Evolutionary conservation across 805 yeast genomes (phyloP).

Genomic region (Metschnikowia gruessii): DNA sequence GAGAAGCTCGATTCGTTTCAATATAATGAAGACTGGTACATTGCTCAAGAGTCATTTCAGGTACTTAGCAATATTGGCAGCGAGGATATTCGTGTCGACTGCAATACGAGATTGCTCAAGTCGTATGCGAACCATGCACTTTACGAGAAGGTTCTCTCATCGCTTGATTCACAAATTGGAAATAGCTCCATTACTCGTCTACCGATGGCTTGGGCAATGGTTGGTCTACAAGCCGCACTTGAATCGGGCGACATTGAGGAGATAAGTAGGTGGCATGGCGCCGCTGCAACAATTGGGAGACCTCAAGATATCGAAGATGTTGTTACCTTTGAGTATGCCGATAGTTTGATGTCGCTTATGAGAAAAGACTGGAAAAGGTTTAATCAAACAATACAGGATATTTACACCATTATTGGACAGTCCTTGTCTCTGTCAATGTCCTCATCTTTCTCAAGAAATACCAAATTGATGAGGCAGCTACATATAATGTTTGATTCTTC

Average conservation of each 20-base stretch:
- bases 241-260: slow-evolving; percentile 53
- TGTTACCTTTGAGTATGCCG: slow-evolving; percentile 64
- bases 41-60: slow-evolving; percentile 82
- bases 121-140: slow-evolving; percentile 76
- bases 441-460: slow-evolving; percentile 38
- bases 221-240: slow-evolving; percentile 76
- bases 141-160: slow-evolving; percentile 60
- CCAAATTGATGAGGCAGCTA: slow-evolving; percentile 34
- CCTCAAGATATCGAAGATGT: slow-evolving; percentile 50
- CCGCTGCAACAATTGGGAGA: slow-evolving; percentile 44
- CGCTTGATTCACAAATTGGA: slow-evolving; percentile 40
- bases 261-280: slow-evolving; percentile 56
- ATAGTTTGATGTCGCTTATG: slow-evolving; percentile 50
- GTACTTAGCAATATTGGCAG: slow-evolving; percentile 49
- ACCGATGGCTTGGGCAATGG: slow-evolving; percentile 56
- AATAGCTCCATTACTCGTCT: slow-evolving; percentile 21
- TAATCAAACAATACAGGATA: slow-evolving; percentile 42
- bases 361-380: slow-evolving; percentile 33
- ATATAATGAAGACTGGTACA: slow-evolving; percentile 80
- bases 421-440: slow-evolving; percentile 45
- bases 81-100: slow-evolving; percentile 29
- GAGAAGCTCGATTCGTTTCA: slow-evolving; percentile 80
- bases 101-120: slow-evolving; percentile 55
- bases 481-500: slow-evolving; percentile 37
- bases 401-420: slow-evolving; percentile 58